Evolutionary conservation across 2,329 filamentous ascomycete species (phyloP), one percentile per base, ranked within the genome.

Genomic region (Pseudovirgaria hyperparasitica): DNA sequence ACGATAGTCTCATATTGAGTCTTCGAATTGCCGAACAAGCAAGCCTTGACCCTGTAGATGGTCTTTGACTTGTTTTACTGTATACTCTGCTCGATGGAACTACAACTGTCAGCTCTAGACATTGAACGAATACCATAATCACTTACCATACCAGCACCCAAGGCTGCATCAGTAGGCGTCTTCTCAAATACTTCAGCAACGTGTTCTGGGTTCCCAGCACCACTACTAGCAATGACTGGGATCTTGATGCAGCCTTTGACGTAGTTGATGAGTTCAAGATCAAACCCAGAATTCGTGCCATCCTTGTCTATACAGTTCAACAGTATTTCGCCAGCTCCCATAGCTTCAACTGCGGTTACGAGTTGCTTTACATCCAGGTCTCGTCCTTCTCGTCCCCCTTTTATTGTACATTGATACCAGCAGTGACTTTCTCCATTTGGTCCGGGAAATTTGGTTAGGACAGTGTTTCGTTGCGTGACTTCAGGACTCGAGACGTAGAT

Each of bases 271-370:
- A 98, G 66, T 61, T 96, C 90, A 7, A 93, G 65, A 54, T 98
- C 90, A 50, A 94, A 98, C 2, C 90, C 90, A 41, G 72, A 80
- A 58, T 92, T 94, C 30, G 82, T 90, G 28, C 90, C 90, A 53
- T 98, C 90, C 50, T 80, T 82, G 62, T 98, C 90, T 45, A 98
- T 98, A 62, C 86, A 94, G 59, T 98, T 98, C 30, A 98, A 71
- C 27, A 98, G 62, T 32, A 98, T 81, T 63, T 98, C 90, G 30
- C 90, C 90, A 2, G 81, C 72, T 28, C 90, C 90, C 84, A 98
- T 92, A 30, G 82, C 85, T 60, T 98, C 85, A 19, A 96, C 87
- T 9, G 90, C 90, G 40, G 71, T 74, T 7, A 78, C 74, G 7
- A 98, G 70, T 58, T 96, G 81, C 9, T 86, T 72, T 10, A 94